Conservation (phyloP, 768 basidiomycete genomes). For the Suillus brevipes region DNA sequence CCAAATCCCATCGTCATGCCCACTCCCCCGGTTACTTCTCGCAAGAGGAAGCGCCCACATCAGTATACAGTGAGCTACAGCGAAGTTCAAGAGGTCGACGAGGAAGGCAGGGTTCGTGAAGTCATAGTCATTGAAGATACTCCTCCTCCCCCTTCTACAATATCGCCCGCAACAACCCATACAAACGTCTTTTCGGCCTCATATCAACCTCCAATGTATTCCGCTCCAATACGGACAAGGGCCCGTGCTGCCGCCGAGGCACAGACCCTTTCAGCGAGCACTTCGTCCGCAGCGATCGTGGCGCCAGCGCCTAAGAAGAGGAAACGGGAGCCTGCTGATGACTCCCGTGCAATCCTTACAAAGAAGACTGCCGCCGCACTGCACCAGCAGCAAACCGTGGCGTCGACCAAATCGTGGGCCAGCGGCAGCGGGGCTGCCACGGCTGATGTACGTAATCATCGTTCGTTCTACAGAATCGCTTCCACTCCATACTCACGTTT, state of each 20-base stretch:
- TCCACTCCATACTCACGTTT: conserved; percentile 27
- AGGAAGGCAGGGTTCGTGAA: conserved; percentile 72
- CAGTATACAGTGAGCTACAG: conserved; percentile 84
- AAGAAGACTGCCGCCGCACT: conserved; percentile 60
- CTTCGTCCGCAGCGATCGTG: conserved; percentile 62
- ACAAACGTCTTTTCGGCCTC: conserved; percentile 73
- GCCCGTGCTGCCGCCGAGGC: conserved; percentile 87
- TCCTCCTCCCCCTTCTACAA: conserved; percentile 74
- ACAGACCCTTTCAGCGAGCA: conserved; percentile 66
- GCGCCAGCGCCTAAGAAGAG: conserved; percentile 81
- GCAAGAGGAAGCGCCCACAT: conserved; percentile 82
- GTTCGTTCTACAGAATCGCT: conserved; percentile 14
- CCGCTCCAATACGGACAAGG: conserved; percentile 78
- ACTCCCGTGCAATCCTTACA: conserved; percentile 63
- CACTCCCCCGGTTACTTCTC: conserved; percentile 68
- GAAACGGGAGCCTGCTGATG: conserved; percentile 75
- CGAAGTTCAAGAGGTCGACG: conserved; percentile 86
- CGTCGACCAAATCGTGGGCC: conserved; percentile 64
- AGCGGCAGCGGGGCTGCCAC: conserved; percentile 62
- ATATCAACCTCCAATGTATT: conserved; percentile 75
- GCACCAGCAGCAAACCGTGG: conserved; percentile 50
- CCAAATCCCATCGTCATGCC: conserved; percentile 61
- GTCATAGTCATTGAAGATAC: conserved; percentile 95
- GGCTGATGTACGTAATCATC: conserved; percentile 59
- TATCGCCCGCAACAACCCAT: conserved; percentile 72